Conservation (phyloP, 1,284 basidiomycete species). For the Mycena sp. region DNA sequence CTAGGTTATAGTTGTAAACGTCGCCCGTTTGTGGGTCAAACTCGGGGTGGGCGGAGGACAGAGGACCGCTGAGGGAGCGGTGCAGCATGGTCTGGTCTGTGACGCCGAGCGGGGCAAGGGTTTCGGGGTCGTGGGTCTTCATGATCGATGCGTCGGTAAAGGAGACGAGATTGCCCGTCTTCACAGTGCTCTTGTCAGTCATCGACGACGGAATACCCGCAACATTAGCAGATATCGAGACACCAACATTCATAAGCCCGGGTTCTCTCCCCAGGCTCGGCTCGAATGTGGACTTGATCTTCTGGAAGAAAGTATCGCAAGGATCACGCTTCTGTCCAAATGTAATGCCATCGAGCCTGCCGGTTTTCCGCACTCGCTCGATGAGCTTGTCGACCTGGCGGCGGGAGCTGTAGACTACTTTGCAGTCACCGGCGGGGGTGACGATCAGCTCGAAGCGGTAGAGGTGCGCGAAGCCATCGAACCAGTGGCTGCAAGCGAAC, state of each 20-base stretch:
- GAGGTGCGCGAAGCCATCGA: slow-evolving; percentile 7
- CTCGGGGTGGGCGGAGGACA: slow-evolving; percentile 4
- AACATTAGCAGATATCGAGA: slow-evolving; percentile 3
- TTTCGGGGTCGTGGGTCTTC: slow-evolving; percentile 3
- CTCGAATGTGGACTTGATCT: slow-evolving; percentile 3
- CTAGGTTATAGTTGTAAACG: slow-evolving; percentile 2
- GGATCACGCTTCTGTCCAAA: slow-evolving; percentile 14
- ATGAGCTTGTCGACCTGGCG: slow-evolving; percentile 1
- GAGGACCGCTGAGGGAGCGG: neutral
- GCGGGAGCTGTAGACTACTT: slow-evolving; percentile 7
- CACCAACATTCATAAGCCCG: neutral
- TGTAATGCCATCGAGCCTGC: neutral
- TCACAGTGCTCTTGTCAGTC: too few relatives aligned
- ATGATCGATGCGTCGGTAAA: neutral
- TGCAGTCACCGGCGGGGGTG: neutral
- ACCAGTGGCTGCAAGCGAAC: slow-evolving; percentile 11
- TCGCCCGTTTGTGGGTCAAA: slow-evolving; percentile 9
- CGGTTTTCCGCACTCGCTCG: slow-evolving; percentile 3
- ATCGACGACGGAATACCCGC: neutral
- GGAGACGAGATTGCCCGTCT: neutral
- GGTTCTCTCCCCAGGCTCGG: neutral
- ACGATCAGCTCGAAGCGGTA: slow-evolving; percentile 7
- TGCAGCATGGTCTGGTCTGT: slow-evolving; percentile 3
- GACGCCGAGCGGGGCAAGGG: slow-evolving; percentile 10
- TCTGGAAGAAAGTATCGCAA: slow-evolving; percentile 9